Conservation (phyloP, 805 yeast species). For the Pichia ethanolica region DNA sequence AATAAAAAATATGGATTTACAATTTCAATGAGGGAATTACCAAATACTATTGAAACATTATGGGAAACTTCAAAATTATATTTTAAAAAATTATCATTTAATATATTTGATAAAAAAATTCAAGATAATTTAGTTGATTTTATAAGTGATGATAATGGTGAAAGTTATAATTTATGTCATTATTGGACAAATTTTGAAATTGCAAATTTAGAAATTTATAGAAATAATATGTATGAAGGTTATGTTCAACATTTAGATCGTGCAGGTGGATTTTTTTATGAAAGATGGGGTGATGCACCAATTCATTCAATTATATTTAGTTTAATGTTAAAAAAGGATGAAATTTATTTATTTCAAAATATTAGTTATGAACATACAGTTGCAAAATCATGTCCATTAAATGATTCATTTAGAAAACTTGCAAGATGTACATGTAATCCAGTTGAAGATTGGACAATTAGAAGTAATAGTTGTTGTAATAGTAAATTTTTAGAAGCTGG, state of each 20-base stretch:
- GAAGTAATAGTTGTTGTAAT: constrained; percentile 23
- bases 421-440: constrained; percentile 72
- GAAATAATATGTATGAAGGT: constrained; percentile 46
- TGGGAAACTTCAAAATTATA: constrained; percentile 42
- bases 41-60: constrained; percentile 42
- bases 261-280: constrained; percentile 75
- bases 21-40: constrained; percentile 43
- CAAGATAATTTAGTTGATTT: constrained; percentile 45
- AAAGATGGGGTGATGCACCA: constrained; percentile 84
- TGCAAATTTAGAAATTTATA: constrained; percentile 60
- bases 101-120: not conserved
- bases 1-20: constrained; percentile 46
- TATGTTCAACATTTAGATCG: constrained; percentile 58
- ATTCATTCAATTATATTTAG: constrained; percentile 40
- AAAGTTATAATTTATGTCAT: constrained; percentile 65
- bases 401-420: constrained; percentile 42
- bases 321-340: constrained; percentile 44
- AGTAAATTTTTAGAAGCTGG: constrained; percentile 19
- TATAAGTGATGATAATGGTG: constrained; percentile 58
- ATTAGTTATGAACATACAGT: constrained; percentile 80
- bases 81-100: constrained; percentile 21
- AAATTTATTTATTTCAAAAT: constrained; percentile 72
- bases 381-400: constrained; percentile 71
- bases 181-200: constrained; percentile 79
- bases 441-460: constrained; percentile 60